Conservation (phyloP, 2,329 filamentous ascomycete genomes). For the Metarhizium album region DNA sequence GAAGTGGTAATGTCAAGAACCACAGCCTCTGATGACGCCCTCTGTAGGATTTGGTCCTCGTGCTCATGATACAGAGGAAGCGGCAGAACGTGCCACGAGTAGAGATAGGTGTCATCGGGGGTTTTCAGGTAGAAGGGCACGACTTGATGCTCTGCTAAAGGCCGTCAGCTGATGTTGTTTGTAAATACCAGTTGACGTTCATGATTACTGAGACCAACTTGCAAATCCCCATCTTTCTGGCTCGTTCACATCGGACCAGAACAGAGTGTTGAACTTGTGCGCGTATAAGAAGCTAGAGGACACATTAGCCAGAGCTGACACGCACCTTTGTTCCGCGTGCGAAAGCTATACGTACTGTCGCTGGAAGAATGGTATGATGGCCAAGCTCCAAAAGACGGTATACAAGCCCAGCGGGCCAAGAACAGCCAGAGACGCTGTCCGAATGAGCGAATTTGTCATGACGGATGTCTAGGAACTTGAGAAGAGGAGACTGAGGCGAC, state of each 20-base stretch:
- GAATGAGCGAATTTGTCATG: slow-evolving; percentile 18
- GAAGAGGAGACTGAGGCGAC: too few species aligned
- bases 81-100: slow-evolving; percentile 86
- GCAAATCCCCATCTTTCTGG: slow-evolving; percentile 82
- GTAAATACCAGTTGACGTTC: too few species aligned
- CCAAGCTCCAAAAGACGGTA: slow-evolving; percentile 49
- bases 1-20: slow-evolving; percentile 40
- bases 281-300: slow-evolving; percentile 63
- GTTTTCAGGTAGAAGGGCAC: slow-evolving; percentile 73
- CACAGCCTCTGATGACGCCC: slow-evolving; percentile 35
- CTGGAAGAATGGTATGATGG: slow-evolving; percentile 63
- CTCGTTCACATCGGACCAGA: slow-evolving; percentile 61
- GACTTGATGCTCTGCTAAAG: slow-evolving; percentile 62
- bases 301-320: slow-evolving; percentile 7
- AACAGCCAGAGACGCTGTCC: slow-evolving; percentile 24
- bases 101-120: slow-evolving; percentile 64
- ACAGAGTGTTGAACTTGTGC: slow-evolving; percentile 64
- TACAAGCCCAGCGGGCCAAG: slow-evolving; percentile 55
- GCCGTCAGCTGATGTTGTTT: neutral
- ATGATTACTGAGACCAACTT: slow-evolving; percentile 35
- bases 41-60: slow-evolving; percentile 48
- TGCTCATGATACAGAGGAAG: slow-evolving; percentile 64
- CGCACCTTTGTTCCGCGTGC: neutral
- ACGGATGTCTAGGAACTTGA: neutral
- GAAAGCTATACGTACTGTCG: slow-evolving; percentile 56